A percentile compares a stretch with the other conserved stretches of the same genome.
Evolutionary conservation across 257 asterid species (phyloP).

Genomic region (Oldenlandia corymbosa): DNA sequence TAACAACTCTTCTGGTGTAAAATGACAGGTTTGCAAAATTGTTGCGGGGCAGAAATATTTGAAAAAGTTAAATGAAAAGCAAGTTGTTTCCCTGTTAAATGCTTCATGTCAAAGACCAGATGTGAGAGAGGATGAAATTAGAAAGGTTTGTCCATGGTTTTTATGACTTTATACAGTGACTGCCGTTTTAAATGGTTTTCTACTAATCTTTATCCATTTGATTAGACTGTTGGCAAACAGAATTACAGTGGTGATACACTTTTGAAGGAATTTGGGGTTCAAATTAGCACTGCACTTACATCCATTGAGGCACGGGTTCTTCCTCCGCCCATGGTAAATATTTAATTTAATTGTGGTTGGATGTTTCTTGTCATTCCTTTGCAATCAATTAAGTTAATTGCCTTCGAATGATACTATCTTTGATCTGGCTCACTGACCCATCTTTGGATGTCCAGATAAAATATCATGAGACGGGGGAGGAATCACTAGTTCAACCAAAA

Average conservation of each 20-base stretch:
- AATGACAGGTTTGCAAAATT: conserved; percentile 45
- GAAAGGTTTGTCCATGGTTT: conserved; percentile 12
- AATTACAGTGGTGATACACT: conserved; percentile 23
- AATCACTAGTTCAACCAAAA: conserved; percentile 35
- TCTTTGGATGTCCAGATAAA: conserved; percentile 38
- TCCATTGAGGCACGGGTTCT: conserved; percentile 69
- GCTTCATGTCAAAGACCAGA: conserved; percentile 77
- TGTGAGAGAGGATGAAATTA: conserved; percentile 27
- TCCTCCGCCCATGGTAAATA: conserved; percentile 57
- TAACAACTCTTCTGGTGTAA: neutral
- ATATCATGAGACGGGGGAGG: conserved; percentile 52
- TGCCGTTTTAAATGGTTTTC: neutral
- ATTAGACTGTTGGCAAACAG: conserved; percentile 40
- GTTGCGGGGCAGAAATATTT: conserved; percentile 59
- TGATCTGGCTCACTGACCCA: neutral
- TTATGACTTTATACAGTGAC: neutral
- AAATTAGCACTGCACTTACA: conserved; percentile 34
- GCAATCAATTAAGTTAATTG: conserved; percentile 23
- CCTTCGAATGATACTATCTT: neutral
- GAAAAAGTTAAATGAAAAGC: conserved; percentile 46
- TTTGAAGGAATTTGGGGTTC: conserved; percentile 56
- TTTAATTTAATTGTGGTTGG: neutral
- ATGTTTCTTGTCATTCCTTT: too few species aligned
- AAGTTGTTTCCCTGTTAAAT: conserved; percentile 51
- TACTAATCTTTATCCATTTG: neutral